phyloP scores from a whole-genome alignment of 2,329 filamentous ascomycete species.

The Scytalidium sp. region DNA sequence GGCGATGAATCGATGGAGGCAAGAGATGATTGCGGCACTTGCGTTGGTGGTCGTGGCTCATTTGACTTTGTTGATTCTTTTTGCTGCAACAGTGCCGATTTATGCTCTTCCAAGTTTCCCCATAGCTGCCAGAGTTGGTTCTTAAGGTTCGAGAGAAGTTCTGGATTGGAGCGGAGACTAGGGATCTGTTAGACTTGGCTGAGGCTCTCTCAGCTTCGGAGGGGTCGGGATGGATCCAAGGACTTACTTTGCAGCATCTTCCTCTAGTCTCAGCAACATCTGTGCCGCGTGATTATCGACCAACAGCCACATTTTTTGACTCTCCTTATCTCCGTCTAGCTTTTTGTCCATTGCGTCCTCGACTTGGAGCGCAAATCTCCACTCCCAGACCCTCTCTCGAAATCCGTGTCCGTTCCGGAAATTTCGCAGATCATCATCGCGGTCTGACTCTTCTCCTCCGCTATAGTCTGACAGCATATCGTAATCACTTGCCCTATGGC shows the following conservation, averaged over 20 bases:
- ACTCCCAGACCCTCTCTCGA: slow-evolving; percentile 60
- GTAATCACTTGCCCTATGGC: slow-evolving; percentile 42
- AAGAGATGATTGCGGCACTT: slow-evolving; percentile 7
- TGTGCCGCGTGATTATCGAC: slow-evolving; percentile 60
- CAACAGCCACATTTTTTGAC: slow-evolving; percentile 60
- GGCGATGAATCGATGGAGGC: slow-evolving; percentile 1
- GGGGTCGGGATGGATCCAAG: background rate
- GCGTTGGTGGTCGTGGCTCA: slow-evolving; percentile 11
- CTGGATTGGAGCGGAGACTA: slow-evolving; percentile 54
- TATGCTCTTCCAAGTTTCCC: slow-evolving; percentile 79
- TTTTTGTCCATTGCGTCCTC: slow-evolving; percentile 58
- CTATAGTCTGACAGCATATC: slow-evolving; percentile 45
- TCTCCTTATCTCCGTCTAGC: slow-evolving; percentile 27
- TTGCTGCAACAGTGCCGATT: slow-evolving; percentile 35
- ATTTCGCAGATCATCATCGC: slow-evolving; percentile 14
- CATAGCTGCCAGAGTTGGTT: slow-evolving; percentile 77
- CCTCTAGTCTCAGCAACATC: slow-evolving; percentile 47
- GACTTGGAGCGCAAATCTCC: slow-evolving; percentile 77
- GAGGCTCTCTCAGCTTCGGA: slow-evolving; percentile 2
- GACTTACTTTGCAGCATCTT: slow-evolving; percentile 50
- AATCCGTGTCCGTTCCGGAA: slow-evolving; percentile 18
- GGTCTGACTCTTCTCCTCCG: slow-evolving; percentile 25
- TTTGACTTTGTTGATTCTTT: slow-evolving; percentile 2
- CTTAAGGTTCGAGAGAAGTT: slow-evolving; percentile 50
- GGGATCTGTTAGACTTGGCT: slow-evolving; percentile 9